Evolutionary conservation across 164 flowering plant species (phyloP), one percentile per base, ranked within the genome.

Genomic region (Umbellularia californica): DNA sequence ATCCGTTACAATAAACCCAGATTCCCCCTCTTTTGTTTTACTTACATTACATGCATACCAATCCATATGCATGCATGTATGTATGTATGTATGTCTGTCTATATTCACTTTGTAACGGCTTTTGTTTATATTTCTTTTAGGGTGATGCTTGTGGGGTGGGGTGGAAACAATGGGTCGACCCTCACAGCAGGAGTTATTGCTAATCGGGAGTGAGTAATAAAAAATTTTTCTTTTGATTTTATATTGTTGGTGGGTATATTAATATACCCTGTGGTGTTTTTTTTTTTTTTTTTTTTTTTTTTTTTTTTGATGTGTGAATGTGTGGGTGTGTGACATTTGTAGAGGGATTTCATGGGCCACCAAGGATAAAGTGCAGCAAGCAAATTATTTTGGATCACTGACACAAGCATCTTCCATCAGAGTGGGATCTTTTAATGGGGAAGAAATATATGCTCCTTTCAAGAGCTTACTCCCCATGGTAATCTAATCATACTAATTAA

Each of bases 71-170:
- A 30, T 30, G 33, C 5, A 30, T 30, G 33, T 6, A 33, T 33
- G 35, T 3, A 35, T 6, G 9, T 0, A 24, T 12, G 28, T 22
- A 9, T 7, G 14, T 9, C 12, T 12, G 28, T 25, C 25, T 22
- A 3, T 25, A 24, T 22, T 24, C 19, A 24, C 67, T 24, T 25
- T 20, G 67, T 5, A 35, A 35, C 47, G 10, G 47, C 6, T 35
- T 55, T 55, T 50, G 1, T 28, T 66, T 70, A 30, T 30, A 30
- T 64, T 19, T 11, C 52, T 72, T 27, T 67, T 17, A 95, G 99
- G 84, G 98, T 96, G 76, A 87, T 96, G 99, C 97, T 96, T 79
- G 99, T 92, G 74, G 99, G 99, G 4, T 96, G 98, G 99, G 99
- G 99, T 35, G 99, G 98, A 50, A 96, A 96, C 91, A 96, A 96